These are phyloP conservation scores for Chytriomyces sp. DNA, from an alignment of 192 early-diverging fungal genomes.

Conservation along the genomic window DNA sequence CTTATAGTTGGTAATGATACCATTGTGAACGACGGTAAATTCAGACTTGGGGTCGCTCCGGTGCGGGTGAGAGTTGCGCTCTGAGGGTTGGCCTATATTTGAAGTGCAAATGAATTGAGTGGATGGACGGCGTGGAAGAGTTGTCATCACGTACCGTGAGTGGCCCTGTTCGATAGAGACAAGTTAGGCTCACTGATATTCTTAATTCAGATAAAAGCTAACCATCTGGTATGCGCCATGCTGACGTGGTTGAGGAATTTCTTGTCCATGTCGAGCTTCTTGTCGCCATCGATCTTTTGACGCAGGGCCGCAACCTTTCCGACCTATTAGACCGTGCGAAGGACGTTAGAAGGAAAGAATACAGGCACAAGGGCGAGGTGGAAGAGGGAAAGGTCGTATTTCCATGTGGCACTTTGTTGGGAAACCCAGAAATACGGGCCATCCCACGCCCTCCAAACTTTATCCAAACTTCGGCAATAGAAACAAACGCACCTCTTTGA, in stretches of 20 bases:
- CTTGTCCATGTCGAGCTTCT: conserved; percentile 71
- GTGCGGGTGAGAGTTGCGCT: conserved; percentile 96
- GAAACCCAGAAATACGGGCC: background rate
- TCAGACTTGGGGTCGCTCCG: conserved; percentile 87
- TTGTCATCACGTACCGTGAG: too few relatives aligned
- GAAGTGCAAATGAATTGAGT: too few relatives aligned
- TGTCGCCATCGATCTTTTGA: conserved; percentile 76
- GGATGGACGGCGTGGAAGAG: too few relatives aligned
- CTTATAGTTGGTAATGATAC: conserved; percentile 99
- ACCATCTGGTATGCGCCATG: conserved; percentile 99
- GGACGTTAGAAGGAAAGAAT: background rate
- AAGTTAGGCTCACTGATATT: conserved; percentile 63
- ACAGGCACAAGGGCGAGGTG: background rate
- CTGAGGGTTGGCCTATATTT: conserved; percentile 88
- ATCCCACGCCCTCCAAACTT: background rate
- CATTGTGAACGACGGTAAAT: conserved; percentile 98
- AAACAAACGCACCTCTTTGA: conserved; percentile 70
- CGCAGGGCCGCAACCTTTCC: conserved; percentile 91
- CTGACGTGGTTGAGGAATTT: conserved; percentile 85
- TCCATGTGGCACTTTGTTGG: background rate
- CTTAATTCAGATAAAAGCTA: background rate
- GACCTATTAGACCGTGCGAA: conserved; percentile 53
- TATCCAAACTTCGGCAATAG: too few relatives aligned
- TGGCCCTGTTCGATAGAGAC: conserved; percentile 54
- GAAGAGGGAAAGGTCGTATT: background rate